Base-by-base conservation (phyloP, 2,329 filamentous ascomycete genomes). In the Venturia aucupariae region DNA sequence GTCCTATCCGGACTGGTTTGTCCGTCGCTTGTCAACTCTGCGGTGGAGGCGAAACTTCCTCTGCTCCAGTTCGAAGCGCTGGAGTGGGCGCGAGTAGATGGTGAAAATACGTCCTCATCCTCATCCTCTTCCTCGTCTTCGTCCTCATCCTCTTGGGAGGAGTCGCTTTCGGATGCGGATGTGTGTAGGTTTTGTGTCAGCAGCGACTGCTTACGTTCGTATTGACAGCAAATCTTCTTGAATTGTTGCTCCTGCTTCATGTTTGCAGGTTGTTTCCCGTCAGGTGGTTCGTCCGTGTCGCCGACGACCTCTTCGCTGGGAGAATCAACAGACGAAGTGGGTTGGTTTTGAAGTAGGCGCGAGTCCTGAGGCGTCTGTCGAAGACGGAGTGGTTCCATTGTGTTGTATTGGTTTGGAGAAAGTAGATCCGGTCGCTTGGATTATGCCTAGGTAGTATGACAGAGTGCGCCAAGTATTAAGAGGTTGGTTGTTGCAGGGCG, bases 11-110 rank as follows among this genome's bases (percentile, higher is more conserved):
- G 92, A 71, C 91, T 97, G 22, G 92, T 96, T 66, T 95, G 79
- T 66, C 90, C 92, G 71, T 97, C 94, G 75, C 92, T 97, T n/a
- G 92, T 97, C 65, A 97, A 81, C 68, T 97, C 93, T 44, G 90
- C 90, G 3, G 91, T 95, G 1, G 92, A 96, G 57, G 90, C 83
- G 66, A 88, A 78, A 77, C 92, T 96, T 69, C 86, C 79, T 72
- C 88, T 93, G 79, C 90, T 95, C 73, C 87, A 88, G 70, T 88
- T 86, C 66, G 89, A 93, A 66, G 86, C 76, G 67, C 73, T 82
- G 46, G 79, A 81, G 65, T 80, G 69, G 51, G 78, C 77, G 69
- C 80, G 75, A 67, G 72, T 67, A 65, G 72, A 66, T 65, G 71
- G 70, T 65, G 73, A 69, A 65, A 69, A 63, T 6, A 65, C 51